These are phyloP conservation scores for Crithidia acanthocephali DNA, from an alignment of 208 protist genomes.

Conservation along the genomic window DNA sequence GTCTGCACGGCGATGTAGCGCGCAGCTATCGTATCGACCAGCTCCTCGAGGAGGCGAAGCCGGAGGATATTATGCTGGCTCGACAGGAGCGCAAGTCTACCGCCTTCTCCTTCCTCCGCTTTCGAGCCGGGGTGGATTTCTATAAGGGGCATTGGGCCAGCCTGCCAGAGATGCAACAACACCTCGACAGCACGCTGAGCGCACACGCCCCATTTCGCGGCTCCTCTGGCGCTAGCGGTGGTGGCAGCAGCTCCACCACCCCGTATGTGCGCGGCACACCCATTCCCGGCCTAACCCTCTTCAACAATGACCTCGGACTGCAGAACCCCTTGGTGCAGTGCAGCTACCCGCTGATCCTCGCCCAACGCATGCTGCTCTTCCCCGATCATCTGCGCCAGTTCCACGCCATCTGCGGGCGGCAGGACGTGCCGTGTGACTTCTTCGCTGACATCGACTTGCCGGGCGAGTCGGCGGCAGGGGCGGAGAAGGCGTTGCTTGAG, in stretches of 20 bases:
- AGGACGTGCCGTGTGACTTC: conserved; percentile 85
- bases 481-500: conserved; percentile 69
- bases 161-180: conserved; percentile 27
- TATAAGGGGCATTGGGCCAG: conserved; percentile 45
- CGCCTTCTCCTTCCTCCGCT: conserved; percentile 73
- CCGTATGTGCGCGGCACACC: conserved; percentile 27
- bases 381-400: conserved; percentile 67
- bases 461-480: conserved; percentile 34
- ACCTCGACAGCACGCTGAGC: conserved; percentile 19
- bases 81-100: conserved; percentile 64
- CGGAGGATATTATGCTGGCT: conserved; percentile 53
- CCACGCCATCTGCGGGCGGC: conserved; percentile 75
- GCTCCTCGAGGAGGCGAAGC: conserved; percentile 39
- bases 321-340: conserved; percentile 38
- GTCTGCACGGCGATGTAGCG: conserved; percentile 55
- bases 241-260: not conserved
- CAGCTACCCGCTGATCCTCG: conserved; percentile 64
- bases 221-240: too few relatives aligned
- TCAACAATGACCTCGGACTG: conserved; percentile 58
- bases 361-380: conserved; percentile 76
- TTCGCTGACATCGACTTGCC: conserved; percentile 81
- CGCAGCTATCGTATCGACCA: conserved; percentile 84
- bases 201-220: not conserved
- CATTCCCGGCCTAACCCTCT: conserved; percentile 37
- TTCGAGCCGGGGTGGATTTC: conserved; percentile 37